Base-by-base conservation (phyloP, 2,329 filamentous ascomycete genomes). In the Fusarium algeriense region DNA sequence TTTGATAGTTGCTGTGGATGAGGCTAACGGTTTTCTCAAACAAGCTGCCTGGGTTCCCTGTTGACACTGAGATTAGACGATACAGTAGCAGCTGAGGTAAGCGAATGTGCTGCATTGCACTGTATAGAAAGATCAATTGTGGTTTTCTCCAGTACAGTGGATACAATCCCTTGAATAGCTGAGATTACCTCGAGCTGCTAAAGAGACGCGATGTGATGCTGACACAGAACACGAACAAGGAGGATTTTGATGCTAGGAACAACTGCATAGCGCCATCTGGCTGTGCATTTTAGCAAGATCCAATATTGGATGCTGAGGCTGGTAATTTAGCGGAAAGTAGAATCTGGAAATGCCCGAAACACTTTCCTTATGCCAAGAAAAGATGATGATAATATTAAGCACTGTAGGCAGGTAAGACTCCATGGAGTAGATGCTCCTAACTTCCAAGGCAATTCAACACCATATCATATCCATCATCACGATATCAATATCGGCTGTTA, bases 41-140 rank as follows among this genome's bases (percentile, higher is more conserved):
- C 64, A 69, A 59, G 53, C 37, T 64, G 61, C 67, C 59, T 71
- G 64, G 74, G 52, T 69, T 73, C 70, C 73, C 60, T 74, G 73
- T 20, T 60, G 60, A 63, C 50, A 40, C 54, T 41, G 50, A 62
- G 60, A 60, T 60, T 64, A 52, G 46, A 69, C 48, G 26, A 63
- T 64, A 62, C 48, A 30, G 49, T 65, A 38, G 44, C 57, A 69
- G 66, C 64, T 71, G 54, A 69, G 65, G 70, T 71, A 66, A 58
- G 50, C 49, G 52, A 64, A 15, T 38, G 28, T 55, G 20, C 17
- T n/a, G 20, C 26, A 30, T 19, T 38, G 28, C 58, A 57, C 45
- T 54, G 65, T 57, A 63, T 60, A 66, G 38, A 56, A 41, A 49
- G 41, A 17, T 44, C 45, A 65, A 54, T 38, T 40, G 20, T 37